These are phyloP conservation scores for Annulohypoxylon stygium DNA, from an alignment of 495 filamentous ascomycete species.

Conservation along the genomic window DNA sequence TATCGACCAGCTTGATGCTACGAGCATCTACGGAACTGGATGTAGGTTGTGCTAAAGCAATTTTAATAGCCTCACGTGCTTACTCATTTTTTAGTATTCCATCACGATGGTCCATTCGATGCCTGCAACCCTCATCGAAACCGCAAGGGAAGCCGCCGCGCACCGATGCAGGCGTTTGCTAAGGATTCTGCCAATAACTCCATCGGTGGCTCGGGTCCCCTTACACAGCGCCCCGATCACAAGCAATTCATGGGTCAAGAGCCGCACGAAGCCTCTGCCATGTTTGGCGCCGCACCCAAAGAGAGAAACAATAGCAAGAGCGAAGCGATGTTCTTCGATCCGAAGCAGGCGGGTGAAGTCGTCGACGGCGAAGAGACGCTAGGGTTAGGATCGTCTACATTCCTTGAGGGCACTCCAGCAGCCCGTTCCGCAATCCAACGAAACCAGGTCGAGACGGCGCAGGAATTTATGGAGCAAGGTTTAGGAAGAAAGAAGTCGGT, in stretches of 20 bases:
- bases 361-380: conserved; percentile 86
- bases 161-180: conserved; percentile 97
- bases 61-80: conserved; percentile 5
- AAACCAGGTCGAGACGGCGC: conserved; percentile 74
- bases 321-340: conserved; percentile 65
- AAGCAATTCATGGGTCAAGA: conserved; percentile 82
- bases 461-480: conserved; percentile 68
- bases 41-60: conserved; percentile 68
- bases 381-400: conserved; percentile 94
- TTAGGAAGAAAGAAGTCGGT: conserved; percentile 92
- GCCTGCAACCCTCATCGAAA: conserved; percentile 97
- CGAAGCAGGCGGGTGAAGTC: conserved; percentile 68
- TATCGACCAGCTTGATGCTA: conserved; percentile 97
- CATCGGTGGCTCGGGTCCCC: conserved; percentile 86
- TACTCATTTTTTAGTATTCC: conserved; percentile 77
- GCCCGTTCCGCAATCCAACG: conserved; percentile 85
- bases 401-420: conserved; percentile 94
- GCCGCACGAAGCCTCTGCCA: conserved; percentile 85
- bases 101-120: conserved; percentile 98
- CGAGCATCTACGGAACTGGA: conserved; percentile 95
- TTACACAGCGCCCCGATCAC: conserved; percentile 85
- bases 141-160: conserved; percentile 81
- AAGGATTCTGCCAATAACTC: conserved; percentile 91
- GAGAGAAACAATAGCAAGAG: conserved; percentile 45
- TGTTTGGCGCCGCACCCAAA: conserved; percentile 67